Percentiles rank a stretch among this genome's conserved stretches.
These are phyloP conservation scores for Aureoboletus auriporus DNA, from an alignment of 768 basidiomycete genomes.

Conservation along the genomic window DNA sequence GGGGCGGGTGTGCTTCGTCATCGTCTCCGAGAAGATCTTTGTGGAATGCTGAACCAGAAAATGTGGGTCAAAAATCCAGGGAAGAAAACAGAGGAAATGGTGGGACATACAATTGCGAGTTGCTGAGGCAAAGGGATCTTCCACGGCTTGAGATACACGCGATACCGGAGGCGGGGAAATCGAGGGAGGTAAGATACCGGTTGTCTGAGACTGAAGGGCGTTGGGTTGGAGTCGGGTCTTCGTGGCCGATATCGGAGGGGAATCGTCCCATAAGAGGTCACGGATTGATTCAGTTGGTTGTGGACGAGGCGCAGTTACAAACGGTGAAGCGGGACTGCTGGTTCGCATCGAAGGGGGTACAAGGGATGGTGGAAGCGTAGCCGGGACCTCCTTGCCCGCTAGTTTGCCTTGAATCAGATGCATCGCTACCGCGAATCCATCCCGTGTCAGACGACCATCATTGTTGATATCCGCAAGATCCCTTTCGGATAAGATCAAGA, in stretches of 20 bases:
- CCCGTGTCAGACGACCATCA: conserved; percentile 80
- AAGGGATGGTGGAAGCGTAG: conserved; percentile 63
- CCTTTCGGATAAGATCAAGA: conserved; percentile 43
- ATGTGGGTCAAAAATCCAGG: conserved; percentile 5
- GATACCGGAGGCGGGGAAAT: conserved; percentile 27
- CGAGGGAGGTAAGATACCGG: conserved; percentile 29
- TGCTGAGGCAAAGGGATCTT: conserved; percentile 51
- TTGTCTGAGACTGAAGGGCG: conserved; percentile 33
- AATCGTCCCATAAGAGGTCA: conserved; percentile 54
- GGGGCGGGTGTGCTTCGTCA: conserved; percentile 42
- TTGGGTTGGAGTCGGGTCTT: conserved; percentile 31
- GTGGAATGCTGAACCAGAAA: conserved; percentile 16
- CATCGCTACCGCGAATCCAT: conserved; percentile 95
- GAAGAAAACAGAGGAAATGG: not conserved
- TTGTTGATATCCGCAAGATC: conserved; percentile 89
- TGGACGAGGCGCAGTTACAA: conserved; percentile 34
- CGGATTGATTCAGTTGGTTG: conserved; percentile 38
- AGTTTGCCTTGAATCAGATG: conserved; percentile 87
- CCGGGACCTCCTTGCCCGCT: conserved; percentile 72
- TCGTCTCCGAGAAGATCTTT: conserved; percentile 75
- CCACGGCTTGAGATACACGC: conserved; percentile 16
- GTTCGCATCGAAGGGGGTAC: conserved; percentile 79
- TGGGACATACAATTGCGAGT: conserved; percentile 20
- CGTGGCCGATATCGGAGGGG: conserved; percentile 38
- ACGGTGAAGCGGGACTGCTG: conserved; percentile 31